These are phyloP conservation scores for Imleria badia DNA, from an alignment of 768 basidiomycete species.

Conservation along the genomic window DNA sequence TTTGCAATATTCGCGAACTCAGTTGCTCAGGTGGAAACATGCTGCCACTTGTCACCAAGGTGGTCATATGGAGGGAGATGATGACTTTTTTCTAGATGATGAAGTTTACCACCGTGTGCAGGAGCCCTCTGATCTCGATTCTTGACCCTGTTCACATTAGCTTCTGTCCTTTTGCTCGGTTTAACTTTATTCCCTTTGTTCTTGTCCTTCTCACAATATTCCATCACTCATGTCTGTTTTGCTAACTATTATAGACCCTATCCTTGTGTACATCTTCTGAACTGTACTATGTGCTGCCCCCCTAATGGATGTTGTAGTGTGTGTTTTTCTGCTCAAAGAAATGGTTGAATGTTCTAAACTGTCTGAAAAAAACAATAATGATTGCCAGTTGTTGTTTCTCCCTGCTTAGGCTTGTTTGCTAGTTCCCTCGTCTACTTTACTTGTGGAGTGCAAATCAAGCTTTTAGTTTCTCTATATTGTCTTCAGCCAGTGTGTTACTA, in stretches of 20 bases:
- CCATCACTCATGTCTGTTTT: conserved; percentile 15
- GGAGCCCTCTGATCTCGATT: conserved; percentile 5
- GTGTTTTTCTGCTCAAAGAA: neutral
- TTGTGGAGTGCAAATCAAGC: no score
- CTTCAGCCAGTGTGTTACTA: no score
- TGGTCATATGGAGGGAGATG: conserved; percentile 53
- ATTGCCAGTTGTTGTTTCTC: neutral
- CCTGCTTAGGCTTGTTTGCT: no score
- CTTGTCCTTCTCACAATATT: neutral
- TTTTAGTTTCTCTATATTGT: no score
- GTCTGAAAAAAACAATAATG: neutral
- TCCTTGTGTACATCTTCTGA: neutral
- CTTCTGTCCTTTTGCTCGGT: neutral
- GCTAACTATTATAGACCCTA: conserved; percentile 10
- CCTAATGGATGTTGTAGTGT: conserved; percentile 1
- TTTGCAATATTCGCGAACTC: conserved; percentile 2
- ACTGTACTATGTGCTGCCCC: neutral
- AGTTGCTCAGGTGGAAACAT: conserved; percentile 70
- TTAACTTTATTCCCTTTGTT: conserved; percentile 13
- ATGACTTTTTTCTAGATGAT: conserved; percentile 58
- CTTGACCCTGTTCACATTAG: neutral
- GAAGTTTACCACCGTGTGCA: conserved; percentile 35
- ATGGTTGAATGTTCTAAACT: neutral
- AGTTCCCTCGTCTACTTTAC: no score
- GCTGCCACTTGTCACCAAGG: conserved; percentile 74